Base-by-base conservation (phyloP, 768 basidiomycete species). In the Lyophyllum shimeji region DNA sequence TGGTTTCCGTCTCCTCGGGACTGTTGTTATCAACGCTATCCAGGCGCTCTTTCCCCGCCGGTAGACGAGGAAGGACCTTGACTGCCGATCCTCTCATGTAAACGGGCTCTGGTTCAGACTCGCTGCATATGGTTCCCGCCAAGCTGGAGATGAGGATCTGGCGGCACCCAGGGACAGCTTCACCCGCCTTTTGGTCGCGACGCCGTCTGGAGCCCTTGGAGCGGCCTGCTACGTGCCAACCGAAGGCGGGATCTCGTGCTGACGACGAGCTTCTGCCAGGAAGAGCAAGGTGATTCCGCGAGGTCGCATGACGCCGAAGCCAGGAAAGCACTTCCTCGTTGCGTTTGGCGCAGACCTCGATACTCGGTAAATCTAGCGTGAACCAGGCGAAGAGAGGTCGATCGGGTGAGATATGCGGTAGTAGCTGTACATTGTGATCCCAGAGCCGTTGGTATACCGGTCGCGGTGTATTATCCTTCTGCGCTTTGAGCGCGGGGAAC, bases 401-500 rank as follows among this genome's bases (percentile, higher is more conserved):
- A 4, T 65, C 53, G 21, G 61, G 52, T 9, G 61, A 58, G 9
- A 61, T 58, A 33, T 31, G 20, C 11, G 57, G 47, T 17, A 64
- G 23, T 18, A 66, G 17, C 18, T 48, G 21, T 1, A 58, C 40
- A n/a, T 56, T 48, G 44, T 55, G 46, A 44, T 39, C 43, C 49
- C 56, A 52, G 29, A 40, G 15, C 23, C 53, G 52, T 39, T 60
- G 52, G 13, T 55, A 18, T 18, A 31, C 42, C 20, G 60, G 52
- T 39, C 34, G 24, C 24, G 53, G 25, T 15, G 58, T 34, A 18
- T 13, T 27, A 48, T 58, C 45, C 7, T 52, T 37, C 33, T 9
- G 9, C 6, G 45, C 44, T 27, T 60, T 58, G 37, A 74, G 50
- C 18, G 63, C 50, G 5, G 62, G 34, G 46, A 76, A 75, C 18